phyloP scores from a whole-genome alignment of 2,329 filamentous ascomycete species.

The Clarireedia hainanense region DNA sequence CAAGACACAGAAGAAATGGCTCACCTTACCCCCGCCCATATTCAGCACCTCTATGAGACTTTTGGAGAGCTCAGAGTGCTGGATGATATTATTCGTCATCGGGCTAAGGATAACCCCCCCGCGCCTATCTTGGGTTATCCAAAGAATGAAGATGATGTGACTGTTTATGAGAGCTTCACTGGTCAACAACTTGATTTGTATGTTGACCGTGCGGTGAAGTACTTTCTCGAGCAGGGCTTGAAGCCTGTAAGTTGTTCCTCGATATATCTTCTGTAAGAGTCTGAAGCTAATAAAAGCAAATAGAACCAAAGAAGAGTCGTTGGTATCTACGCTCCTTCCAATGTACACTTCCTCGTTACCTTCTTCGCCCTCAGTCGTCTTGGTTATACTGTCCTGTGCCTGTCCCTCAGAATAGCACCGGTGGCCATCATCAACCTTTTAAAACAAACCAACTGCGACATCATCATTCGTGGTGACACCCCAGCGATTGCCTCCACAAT shows the following conservation, averaged over 20 bases:
- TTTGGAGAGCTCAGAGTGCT: constrained; percentile 12
- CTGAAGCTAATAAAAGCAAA: background rate
- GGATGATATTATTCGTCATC: constrained; percentile 16
- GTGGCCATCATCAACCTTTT: constrained; percentile 41
- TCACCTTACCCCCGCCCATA: constrained; percentile 10
- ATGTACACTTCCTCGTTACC: constrained; percentile 42
- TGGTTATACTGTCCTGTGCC: constrained; percentile 44
- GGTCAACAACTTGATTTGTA: constrained; percentile 16
- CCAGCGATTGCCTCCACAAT: constrained; percentile 1
- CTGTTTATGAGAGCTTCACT: constrained; percentile 17
- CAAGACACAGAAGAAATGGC: constrained; percentile 3
- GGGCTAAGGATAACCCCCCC: constrained; percentile 14
- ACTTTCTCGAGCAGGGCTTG: constrained; percentile 3
- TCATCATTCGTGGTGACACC: constrained; percentile 11
- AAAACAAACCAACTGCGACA: constrained; percentile 29
- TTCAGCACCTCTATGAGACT: constrained; percentile 10
- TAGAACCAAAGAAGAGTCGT: constrained; percentile 9
- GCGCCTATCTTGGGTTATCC: constrained; percentile 18
- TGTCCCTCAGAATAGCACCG: constrained; percentile 45
- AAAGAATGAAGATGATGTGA: constrained; percentile 11
- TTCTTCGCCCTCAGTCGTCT: constrained; percentile 44
- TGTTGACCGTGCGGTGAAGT: constrained; percentile 17
- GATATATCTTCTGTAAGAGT: background rate
- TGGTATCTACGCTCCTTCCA: constrained; percentile 23
- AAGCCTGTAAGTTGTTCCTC: constrained; percentile 6